Evolutionary conservation across 2,329 filamentous ascomycete species (phyloP), one percentile per base, ranked within the genome.

Genomic region (Xenosphaeropsis pyriputrescens): DNA sequence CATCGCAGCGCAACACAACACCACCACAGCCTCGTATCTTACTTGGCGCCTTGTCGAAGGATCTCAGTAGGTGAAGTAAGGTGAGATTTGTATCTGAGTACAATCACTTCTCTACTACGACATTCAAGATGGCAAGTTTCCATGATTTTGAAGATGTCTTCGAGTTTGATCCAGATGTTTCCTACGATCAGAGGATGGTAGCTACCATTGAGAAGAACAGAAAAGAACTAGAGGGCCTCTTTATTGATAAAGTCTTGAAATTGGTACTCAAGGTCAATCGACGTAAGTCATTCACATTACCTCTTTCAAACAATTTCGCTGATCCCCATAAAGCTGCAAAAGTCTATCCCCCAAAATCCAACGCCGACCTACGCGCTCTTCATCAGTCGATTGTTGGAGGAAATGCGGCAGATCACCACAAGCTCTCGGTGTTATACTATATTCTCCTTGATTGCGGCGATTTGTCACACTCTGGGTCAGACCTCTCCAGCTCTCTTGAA

Each of bases 401-500:
- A 38, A 63, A 62, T 35, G 75, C 79, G 47, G 71, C 79, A 6
- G 67, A 73, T 38, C 80, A 88, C 56, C 79, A 88, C 61, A 88
- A 88, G 56, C 75, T 86, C 46, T 84, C 85, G 14, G 69, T 91
- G 35, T 66, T 93, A 45, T 93, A 84, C 64, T 93, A 93, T 56
- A 64, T 93, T 30, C 68, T 93, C 3, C 78, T 85, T 50, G 84
- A 93, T 55, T 72, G 80, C 52, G 72, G 79, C 49, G 58, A 63
- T 30, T 57, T 60, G 11, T 53, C 62, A 18, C 64, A 69, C 37
- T 64, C 65, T 15, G 64, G 67, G 3, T 45, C 49, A n/a, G 53
- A 50, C 2, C 40, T 43, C 17, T 65, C 75, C 2, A 65, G 67
- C 15, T 43, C 53, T 2, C 85, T 89, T 47, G 74, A 77, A 13